Percentiles rank a stretch among this genome's conserved stretches.
Conservation (phyloP, 106 monocot genomes). For the Phalaenopsis aphrodite region DNA sequence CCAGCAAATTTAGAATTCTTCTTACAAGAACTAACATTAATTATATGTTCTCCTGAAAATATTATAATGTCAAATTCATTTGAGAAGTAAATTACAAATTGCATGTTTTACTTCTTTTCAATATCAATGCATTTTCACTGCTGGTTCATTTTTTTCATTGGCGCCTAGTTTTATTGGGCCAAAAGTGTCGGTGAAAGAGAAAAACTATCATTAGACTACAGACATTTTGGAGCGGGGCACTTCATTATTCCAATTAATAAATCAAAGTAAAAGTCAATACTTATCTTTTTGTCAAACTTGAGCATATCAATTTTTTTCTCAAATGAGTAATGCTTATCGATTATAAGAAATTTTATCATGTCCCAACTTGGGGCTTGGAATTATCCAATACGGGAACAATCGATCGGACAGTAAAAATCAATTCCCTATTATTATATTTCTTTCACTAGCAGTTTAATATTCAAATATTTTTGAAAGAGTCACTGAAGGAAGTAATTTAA, state of each 20-base stretch:
- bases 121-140: not conserved
- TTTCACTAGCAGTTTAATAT: too few relatives aligned
- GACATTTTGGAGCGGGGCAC: not conserved
- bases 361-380: too few relatives aligned
- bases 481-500: too few relatives aligned
- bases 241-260: not conserved
- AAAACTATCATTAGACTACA: not conserved
- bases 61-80: not conserved
- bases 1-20: not conserved
- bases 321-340: not conserved
- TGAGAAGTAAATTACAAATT: not conserved
- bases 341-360: not conserved
- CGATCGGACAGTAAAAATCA: too few relatives aligned
- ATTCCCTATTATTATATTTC: too few relatives aligned
- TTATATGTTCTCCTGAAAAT: not conserved
- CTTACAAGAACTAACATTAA: not conserved
- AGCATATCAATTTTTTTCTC: not conserved
- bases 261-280: not conserved
- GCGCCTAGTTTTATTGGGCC: not conserved
- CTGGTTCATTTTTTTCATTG: not conserved
- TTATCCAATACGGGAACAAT: too few relatives aligned
- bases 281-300: not conserved
- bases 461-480: too few relatives aligned
- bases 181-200: not conserved
- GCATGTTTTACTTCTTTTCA: not conserved